phyloP scores from a whole-genome alignment of 805 yeast genomes.

The Suhomyces canberraensis region DNA sequence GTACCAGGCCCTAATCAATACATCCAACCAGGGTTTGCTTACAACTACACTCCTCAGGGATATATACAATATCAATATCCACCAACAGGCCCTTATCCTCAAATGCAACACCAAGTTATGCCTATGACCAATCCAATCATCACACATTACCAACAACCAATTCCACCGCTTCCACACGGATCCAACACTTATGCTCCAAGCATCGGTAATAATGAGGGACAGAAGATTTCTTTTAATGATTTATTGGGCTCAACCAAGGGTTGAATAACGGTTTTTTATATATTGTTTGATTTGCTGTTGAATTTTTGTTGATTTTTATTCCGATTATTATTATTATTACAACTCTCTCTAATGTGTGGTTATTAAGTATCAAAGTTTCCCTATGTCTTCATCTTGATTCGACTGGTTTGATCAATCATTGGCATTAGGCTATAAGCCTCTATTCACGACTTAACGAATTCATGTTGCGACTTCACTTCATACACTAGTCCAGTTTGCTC shows the following conservation, averaged over 20 bases:
- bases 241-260: constrained; percentile 30
- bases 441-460: background rate
- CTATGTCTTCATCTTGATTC: constrained; percentile 1
- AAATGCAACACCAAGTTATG: background rate
- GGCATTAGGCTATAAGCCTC: background rate
- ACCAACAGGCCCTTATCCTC: constrained; percentile 6
- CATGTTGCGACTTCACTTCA: background rate
- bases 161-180: constrained; percentile 6
- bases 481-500: background rate
- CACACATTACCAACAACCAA: constrained; percentile 10
- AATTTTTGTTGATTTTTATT: background rate
- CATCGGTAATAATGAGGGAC: constrained; percentile 19
- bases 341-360: constrained; percentile 3
- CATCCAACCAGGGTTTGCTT: constrained; percentile 30
- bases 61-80: constrained; percentile 30
- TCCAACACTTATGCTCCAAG: constrained; percentile 1
- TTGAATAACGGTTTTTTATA: background rate
- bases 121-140: constrained; percentile 6
- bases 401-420: constrained; percentile 6
- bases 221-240: constrained; percentile 40
- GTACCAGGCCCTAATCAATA: constrained; percentile 10
- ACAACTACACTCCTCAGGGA: constrained; percentile 30
- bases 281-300: background rate
- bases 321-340: too few relatives aligned
- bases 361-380: background rate